Base-by-base conservation (phyloP, 2,329 filamentous ascomycete species). In the Pseudogymnoascus pannorum region DNA sequence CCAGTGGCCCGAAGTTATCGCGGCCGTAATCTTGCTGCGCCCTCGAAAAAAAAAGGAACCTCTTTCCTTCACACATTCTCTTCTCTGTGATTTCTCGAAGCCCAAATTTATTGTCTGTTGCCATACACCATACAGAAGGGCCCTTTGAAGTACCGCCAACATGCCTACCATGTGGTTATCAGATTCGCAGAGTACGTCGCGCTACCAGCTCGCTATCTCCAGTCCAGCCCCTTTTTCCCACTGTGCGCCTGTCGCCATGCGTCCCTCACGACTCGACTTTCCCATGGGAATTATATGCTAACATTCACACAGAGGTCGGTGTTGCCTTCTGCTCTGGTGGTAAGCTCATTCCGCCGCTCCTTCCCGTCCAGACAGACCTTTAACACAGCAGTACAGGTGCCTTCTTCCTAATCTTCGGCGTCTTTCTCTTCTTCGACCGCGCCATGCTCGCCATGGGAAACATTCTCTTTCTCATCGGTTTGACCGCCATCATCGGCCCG, bases 381-480 rank as follows among this genome's bases (percentile, higher is more conserved):
- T 57, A 57, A 58, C 33, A 33, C 26, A 54, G 60, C 63, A n/a
- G 42, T 63, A 61, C 73, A 96, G 93, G 93, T 75, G 91, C 89
- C 67, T 87, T 97, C 80, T 99, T 99, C 81, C 85, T 99, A 62
- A 84, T 97, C 72, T 90, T 91, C 72, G 94, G 94, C 64, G 91
- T 99, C 8, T 82, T 99, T 76, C 84, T 99, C 77, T 97, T 99
- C 79, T 99, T 99, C 79, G 94, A 99, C 77, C 86, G 94, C 67
- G 91, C 94, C 71, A 92, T 97, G 91, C 86, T 99, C 61, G 93
- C 93, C 68, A 97, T 97, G 94, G 94, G 94, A 78, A 97, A 97
- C 73, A 95, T 99, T 75, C 91, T 99, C 74, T 97, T 99, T 81
- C 85, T 99, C 60, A 91, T 96, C 78, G 94, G 94, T 74, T 85